phyloP scores from a whole-genome alignment of 306 rosid species.

The Vigna angularis region DNA sequence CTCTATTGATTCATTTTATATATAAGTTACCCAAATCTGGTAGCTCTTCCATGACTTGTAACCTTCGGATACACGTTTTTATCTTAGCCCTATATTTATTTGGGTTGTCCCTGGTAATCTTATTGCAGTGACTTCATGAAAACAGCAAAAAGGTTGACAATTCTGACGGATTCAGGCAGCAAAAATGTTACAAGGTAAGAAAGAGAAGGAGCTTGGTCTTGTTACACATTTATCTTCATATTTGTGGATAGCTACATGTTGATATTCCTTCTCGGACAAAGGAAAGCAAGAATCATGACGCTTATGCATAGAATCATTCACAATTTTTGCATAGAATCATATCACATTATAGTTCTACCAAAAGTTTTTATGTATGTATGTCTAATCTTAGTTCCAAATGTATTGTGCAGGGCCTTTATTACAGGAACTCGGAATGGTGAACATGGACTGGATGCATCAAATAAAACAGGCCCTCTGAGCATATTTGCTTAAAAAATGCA shows the following conservation, averaged over 20 bases:
- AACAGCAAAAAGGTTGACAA: constrained; percentile 82
- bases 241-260: neutral
- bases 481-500: constrained; percentile 69
- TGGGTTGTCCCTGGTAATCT: constrained; percentile 19
- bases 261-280: constrained; percentile 8
- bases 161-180: constrained; percentile 61
- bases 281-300: too few relatives aligned
- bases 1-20: neutral
- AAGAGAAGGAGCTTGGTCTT: constrained; percentile 14
- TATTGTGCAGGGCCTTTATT: constrained; percentile 70
- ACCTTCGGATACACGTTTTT: neutral
- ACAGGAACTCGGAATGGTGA: constrained; percentile 70
- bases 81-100: neutral
- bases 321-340: neutral
- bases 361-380: neutral
- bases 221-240: constrained; percentile 10
- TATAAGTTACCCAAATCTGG: neutral
- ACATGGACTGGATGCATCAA: constrained; percentile 72
- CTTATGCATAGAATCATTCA: too few relatives aligned
- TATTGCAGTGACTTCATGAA: constrained; percentile 78
- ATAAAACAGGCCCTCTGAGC: constrained; percentile 87
- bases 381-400: neutral
- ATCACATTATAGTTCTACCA: neutral
- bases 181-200: constrained; percentile 65
- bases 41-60: neutral